Base-by-base conservation (phyloP, 2,329 filamentous ascomycete genomes). In the Trichoderma sp. region DNA sequence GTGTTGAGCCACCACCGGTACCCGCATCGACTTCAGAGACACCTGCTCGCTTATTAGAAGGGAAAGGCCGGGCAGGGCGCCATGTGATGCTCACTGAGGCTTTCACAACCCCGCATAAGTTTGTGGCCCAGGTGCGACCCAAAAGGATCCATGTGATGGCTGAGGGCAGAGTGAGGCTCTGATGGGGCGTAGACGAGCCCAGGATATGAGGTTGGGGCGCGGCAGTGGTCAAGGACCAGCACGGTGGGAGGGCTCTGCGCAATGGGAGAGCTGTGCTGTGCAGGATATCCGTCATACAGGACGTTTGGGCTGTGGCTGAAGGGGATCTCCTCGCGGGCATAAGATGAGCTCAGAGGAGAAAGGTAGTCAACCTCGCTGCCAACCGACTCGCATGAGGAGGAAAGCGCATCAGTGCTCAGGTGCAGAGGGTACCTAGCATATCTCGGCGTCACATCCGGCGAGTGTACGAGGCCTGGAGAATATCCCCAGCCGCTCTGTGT, bases 301-400 rank as follows among this genome's bases (percentile, higher is more conserved):
- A 86, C 81, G 4, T 81, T 81, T 5, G 87, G 86, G 77, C 85
- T 88, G 74, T 86, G 82, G 68, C 87, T 80, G 73, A 85, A 88
- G 3, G 84, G 81, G 29, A 87, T 79, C 24, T 89, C 87, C 33
- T 89, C 87, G 71, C 86, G 86, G 79, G 71, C 84, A 84, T 81
- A 88, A 71, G 79, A 79, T 71, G 88, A 87, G 76, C 83, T 84
- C 72, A 89, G 82, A 10, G 88, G 87, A 4, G 88, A 90, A 74
- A 88, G 79, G 74, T 89, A 90, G 74, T 89, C 87, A 70, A 86
- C 84, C 31, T 90, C 88, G 75, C 86, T 89, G 76, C 86, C 88
- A 68, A 90, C 82, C 2, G 87, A 86, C 72, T 89, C 87, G 68
- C 88, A 81, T 0, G 86, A 86, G 0, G 85, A 83, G 1, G 86